Base-by-base conservation (phyloP, 495 filamentous ascomycete species). In the Talaromyces liani region DNA sequence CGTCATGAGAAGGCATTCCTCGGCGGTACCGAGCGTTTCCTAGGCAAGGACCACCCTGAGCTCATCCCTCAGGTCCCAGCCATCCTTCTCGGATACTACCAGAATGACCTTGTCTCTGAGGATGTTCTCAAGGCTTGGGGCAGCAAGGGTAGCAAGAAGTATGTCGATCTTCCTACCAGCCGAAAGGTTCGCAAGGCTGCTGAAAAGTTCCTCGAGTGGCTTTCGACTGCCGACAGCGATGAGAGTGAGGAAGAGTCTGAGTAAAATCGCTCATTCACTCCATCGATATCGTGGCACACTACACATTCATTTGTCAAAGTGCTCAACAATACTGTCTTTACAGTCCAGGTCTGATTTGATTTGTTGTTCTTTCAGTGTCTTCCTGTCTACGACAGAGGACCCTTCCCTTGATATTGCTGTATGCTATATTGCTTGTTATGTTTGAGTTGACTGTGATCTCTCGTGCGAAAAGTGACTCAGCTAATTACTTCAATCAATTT, bases 171-270 rank as follows among this genome's bases (percentile, higher is more conserved):
- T 39, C 66, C 85, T 51, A 93, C 86, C 63, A 96, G 91, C 80
- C 93, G 91, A 83, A 96, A 96, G 82, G 90, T 98, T 68, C 90
- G 92, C 82, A 94, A 96, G 83, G 86, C 90, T 64, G 93, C 94
- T 34, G 89, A 93, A 82, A 87, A 89, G 57, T 97, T 98, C 85
- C 82, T 97, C 66, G 88, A 85, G 66, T 97, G 94, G 94, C 90
- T 98, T 39, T 84, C 91, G 69, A 91, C 85, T 69, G 95, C 94
- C 58, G 91, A 94, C 74, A 89, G 88, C 71, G 92, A 95, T 65
- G 91, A 93, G 24, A 84, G 85, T 18, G 86, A 89, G 18, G 88
- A 89, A 29, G 79, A 79, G 20, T 79, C 82, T 61, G 79, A 83
- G 62, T 77, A 73, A 63, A 65, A 58, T 34, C 56, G 56, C 27